phyloP scores from a whole-genome alignment of 495 filamentous ascomycete genomes.

The Annulohypoxylon nitens region DNA sequence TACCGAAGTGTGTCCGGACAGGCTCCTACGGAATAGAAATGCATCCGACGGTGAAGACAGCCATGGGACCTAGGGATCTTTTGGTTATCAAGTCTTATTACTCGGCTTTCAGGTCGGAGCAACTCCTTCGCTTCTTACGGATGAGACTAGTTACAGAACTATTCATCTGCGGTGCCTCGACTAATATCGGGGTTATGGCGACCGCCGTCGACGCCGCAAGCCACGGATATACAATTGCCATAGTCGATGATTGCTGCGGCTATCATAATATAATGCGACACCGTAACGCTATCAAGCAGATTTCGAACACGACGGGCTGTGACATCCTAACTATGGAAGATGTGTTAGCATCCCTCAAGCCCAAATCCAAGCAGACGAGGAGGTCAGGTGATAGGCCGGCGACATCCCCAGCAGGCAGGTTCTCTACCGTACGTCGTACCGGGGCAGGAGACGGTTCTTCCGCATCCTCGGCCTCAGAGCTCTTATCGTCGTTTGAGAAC shows the following conservation, averaged over 20 bases:
- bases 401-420: constrained; percentile 68
- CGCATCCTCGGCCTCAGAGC: constrained; percentile 47
- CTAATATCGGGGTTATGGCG: constrained; percentile 90
- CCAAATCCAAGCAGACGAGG: constrained; percentile 37
- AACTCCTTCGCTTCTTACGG: constrained; percentile 77
- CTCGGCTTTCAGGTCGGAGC: constrained; percentile 84
- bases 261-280: constrained; percentile 81
- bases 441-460: constrained; percentile 61
- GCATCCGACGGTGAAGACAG: constrained; percentile 66
- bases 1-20: constrained; percentile 69
- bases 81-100: constrained; percentile 85
- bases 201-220: constrained; percentile 91
- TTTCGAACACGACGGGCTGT: constrained; percentile 81
- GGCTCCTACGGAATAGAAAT: constrained; percentile 78
- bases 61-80: constrained; percentile 72
- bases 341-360: constrained; percentile 62
- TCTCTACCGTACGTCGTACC: constrained; percentile 91
- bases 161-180: constrained; percentile 91
- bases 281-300: constrained; percentile 78
- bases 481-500: constrained; percentile 51
- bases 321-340: constrained; percentile 70
- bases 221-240: constrained; percentile 84
- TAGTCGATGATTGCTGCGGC: constrained; percentile 91
- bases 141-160: constrained; percentile 87
- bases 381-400: constrained; percentile 35